Conservation (phyloP, 2,329 filamentous ascomycete genomes). For the Cercospora sp. region DNA sequence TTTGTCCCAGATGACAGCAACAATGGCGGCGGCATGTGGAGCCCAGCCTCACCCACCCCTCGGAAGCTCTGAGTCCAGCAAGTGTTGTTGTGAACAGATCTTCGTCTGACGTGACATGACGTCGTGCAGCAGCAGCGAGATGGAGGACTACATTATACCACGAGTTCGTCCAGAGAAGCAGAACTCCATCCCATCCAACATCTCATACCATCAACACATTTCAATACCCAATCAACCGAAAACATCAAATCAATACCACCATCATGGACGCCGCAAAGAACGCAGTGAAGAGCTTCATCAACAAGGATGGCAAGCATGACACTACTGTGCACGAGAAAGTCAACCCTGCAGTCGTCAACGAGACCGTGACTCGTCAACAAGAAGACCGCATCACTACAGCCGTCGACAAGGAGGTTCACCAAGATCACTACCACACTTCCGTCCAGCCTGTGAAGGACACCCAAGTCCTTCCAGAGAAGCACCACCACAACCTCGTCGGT, state of each 20-base stretch:
- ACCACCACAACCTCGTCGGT: constrained; percentile 59
- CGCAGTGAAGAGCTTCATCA: constrained; percentile 62
- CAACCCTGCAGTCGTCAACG: constrained; percentile 55
- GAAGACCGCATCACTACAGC: constrained; percentile 64
- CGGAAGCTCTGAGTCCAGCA: constrained; percentile 7
- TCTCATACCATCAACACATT: background rate
- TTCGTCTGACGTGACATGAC: constrained; percentile 16
- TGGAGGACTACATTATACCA: constrained; percentile 9
- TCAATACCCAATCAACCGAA: background rate
- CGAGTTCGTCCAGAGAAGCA: background rate
- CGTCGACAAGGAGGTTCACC: constrained; percentile 68
- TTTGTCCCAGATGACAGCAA: constrained; percentile 6
- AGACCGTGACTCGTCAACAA: constrained; percentile 43
- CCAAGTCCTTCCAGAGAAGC: constrained; percentile 62
- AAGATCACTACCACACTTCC: constrained; percentile 71
- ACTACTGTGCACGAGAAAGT: constrained; percentile 70
- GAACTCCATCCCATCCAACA: background rate
- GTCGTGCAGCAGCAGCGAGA: constrained; percentile 4
- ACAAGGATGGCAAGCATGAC: constrained; percentile 63
- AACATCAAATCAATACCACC: constrained; percentile 20
- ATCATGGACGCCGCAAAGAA: constrained; percentile 67
- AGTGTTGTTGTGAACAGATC: background rate
- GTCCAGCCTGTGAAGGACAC: constrained; percentile 63
- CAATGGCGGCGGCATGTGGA: constrained; percentile 6
- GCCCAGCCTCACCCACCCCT: background rate